Conservation (phyloP, 257 asterid species). For the Petunia secreta region DNA sequence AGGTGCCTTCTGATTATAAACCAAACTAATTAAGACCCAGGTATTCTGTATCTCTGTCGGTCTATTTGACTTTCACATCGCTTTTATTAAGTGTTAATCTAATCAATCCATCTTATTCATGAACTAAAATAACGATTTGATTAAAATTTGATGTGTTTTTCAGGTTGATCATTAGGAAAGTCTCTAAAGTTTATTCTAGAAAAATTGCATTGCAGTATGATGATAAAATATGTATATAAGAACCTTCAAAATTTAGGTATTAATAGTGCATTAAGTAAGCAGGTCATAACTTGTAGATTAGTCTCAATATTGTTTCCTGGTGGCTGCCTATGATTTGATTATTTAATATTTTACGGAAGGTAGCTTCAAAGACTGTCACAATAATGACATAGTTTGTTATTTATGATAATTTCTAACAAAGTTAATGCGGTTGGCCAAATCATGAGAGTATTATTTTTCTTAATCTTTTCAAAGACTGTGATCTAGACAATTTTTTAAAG, state of each 20-base stretch:
- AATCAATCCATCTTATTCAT: background rate
- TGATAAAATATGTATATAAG: no score
- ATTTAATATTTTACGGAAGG: slow-evolving; percentile 17
- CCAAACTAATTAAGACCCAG: slow-evolving; percentile 17
- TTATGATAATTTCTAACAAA: background rate
- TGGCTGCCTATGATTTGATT: background rate
- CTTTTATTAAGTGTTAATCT: background rate
- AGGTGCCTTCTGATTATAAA: background rate
- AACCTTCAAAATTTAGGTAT: no score
- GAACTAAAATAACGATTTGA: background rate
- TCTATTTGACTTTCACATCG: background rate
- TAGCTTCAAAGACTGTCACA: slow-evolving; percentile 4
- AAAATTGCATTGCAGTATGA: no score
- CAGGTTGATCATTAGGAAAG: no score
- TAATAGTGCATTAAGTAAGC: no score
- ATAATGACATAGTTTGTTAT: slow-evolving; percentile 7
- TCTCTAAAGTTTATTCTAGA: no score
- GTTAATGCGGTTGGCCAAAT: slow-evolving; percentile 22
- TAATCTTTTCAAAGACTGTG: background rate
- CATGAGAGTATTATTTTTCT: background rate
- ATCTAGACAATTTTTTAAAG: background rate
- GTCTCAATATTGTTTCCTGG: no score
- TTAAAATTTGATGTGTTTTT: no score
- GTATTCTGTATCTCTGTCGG: background rate
- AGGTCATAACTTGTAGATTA: no score